phyloP scores from a whole-genome alignment of 1,284 basidiomycete species.

The Tilletiopsis washingtonensis region DNA sequence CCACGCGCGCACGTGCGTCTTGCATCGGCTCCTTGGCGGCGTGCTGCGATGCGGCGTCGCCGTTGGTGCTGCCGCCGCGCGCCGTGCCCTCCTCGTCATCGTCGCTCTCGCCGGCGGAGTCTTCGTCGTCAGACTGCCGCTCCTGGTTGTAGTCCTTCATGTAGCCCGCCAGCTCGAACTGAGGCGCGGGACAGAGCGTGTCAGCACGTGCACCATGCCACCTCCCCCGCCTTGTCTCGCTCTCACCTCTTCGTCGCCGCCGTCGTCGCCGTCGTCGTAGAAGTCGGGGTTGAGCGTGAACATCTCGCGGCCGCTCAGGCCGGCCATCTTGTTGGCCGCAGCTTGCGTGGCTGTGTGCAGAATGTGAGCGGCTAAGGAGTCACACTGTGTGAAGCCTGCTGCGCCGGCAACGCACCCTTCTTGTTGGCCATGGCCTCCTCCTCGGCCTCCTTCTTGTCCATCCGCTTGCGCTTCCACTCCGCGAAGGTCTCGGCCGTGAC shows the following conservation, averaged over 20 bases:
- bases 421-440: constrained; percentile 80
- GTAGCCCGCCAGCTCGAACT: constrained; percentile 38
- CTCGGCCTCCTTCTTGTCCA: constrained; percentile 63
- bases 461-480: constrained; percentile 69
- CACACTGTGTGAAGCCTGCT: constrained; percentile 61
- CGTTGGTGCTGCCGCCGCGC: background rate
- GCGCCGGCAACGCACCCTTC: too few species aligned
- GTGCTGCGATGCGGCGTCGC: too few species aligned
- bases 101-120: constrained; percentile 14
- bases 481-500: constrained; percentile 92
- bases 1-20: too few species aligned
- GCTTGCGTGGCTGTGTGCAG: too few species aligned
- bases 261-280: constrained; percentile 64
- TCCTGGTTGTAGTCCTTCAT: constrained; percentile 40
- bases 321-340: constrained; percentile 81
- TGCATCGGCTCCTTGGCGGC: constrained; percentile 1
- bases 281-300: constrained; percentile 89
- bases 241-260: constrained; percentile 54
- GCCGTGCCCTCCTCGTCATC: constrained; percentile 2
- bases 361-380: too few species aligned
- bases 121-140: constrained; percentile 26
- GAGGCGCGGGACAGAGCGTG: background rate
- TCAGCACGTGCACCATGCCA: background rate
- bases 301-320: constrained; percentile 92
- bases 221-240: constrained; percentile 22